Percentiles rank a stretch among this genome's conserved stretches.
Conservation (phyloP, 1,139 yeast species). For the Chernovozyma aurita region DNA sequence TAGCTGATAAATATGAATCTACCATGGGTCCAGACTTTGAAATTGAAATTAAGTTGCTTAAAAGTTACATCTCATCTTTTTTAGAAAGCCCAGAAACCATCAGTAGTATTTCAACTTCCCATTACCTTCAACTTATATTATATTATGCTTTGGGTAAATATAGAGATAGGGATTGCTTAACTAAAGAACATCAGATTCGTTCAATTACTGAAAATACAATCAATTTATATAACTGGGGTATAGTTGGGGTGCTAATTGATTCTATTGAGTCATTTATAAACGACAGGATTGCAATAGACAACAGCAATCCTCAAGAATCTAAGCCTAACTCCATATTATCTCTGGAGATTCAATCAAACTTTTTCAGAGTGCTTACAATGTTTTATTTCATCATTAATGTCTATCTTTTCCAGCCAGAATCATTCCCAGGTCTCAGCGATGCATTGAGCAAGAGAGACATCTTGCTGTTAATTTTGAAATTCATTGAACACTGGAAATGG, state of each 20-base stretch:
- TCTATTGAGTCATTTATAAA: conserved; percentile 14
- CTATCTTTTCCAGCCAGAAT: conserved; percentile 15
- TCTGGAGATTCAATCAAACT: conserved; percentile 14
- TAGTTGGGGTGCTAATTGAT: conserved; percentile 11
- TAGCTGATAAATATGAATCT: conserved; percentile 1
- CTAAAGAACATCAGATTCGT: conserved; percentile 32
- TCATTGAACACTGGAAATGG: conserved; percentile 70
- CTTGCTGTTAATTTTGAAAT: conserved; percentile 41
- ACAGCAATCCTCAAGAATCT: not conserved
- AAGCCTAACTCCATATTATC: not conserved
- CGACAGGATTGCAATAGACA: conserved; percentile 12
- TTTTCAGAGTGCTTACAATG: conserved; percentile 45
- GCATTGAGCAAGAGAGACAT: conserved; percentile 28
- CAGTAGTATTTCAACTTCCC: not conserved
- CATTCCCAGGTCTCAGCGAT: conserved; percentile 14
- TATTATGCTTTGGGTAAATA: conserved; percentile 45
- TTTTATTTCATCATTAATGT: conserved; percentile 45
- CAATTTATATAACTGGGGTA: conserved; percentile 8
- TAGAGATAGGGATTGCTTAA: conserved; percentile 15
- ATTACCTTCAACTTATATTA: conserved; percentile 9
- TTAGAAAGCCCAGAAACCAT: not conserved
- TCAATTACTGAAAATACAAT: conserved; percentile 21
- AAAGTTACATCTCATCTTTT: not conserved
- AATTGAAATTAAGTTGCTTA: not conserved
- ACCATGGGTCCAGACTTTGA: not conserved